phyloP scores from a whole-genome alignment of 495 filamentous ascomycete species.

The Aspergillus homomorphus region DNA sequence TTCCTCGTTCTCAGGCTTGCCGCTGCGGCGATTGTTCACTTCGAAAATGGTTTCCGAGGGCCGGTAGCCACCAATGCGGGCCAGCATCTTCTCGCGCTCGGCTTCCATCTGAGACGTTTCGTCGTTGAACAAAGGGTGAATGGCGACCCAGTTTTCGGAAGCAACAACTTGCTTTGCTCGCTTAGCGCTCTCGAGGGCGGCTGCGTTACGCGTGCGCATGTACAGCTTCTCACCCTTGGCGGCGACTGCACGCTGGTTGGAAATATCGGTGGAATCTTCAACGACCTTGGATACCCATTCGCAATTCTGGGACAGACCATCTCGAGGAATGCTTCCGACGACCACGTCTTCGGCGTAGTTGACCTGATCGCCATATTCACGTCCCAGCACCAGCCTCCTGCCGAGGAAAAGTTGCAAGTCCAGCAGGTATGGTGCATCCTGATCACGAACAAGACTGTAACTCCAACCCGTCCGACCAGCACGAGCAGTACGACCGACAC shows the following conservation, averaged over 20 bases:
- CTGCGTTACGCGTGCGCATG: slow-evolving; percentile 80
- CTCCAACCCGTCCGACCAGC: slow-evolving; percentile 91
- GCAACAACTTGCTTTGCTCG: slow-evolving; percentile 70
- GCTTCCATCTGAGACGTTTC: slow-evolving; percentile 58
- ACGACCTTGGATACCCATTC: slow-evolving; percentile 80
- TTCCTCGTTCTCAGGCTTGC: slow-evolving; percentile 52
- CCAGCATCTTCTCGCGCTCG: slow-evolving; percentile 79
- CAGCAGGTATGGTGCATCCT: slow-evolving; percentile 84
- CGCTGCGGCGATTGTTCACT: slow-evolving; percentile 67
- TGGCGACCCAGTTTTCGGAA: slow-evolving; percentile 62
- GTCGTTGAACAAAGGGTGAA: slow-evolving; percentile 75
- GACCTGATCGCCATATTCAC: slow-evolving; percentile 44
- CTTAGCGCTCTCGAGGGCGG: slow-evolving; percentile 83
- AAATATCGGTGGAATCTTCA: slow-evolving; percentile 70
- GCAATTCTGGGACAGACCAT: slow-evolving; percentile 64
- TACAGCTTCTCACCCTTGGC: slow-evolving; percentile 92
- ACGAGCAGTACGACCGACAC: slow-evolving; percentile 91
- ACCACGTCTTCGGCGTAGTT: slow-evolving; percentile 80
- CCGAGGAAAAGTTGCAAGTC: slow-evolving; percentile 95
- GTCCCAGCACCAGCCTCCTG: slow-evolving; percentile 69
- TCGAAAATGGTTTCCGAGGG: slow-evolving; percentile 95
- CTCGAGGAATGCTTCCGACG: slow-evolving; percentile 67
- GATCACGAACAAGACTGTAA: slow-evolving; percentile 82
- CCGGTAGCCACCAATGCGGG: slow-evolving; percentile 77
- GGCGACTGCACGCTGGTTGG: slow-evolving; percentile 64